These are phyloP conservation scores for Centrapalus pauciflorus DNA, from an alignment of 129 eudicot species.

Conservation along the genomic window DNA sequence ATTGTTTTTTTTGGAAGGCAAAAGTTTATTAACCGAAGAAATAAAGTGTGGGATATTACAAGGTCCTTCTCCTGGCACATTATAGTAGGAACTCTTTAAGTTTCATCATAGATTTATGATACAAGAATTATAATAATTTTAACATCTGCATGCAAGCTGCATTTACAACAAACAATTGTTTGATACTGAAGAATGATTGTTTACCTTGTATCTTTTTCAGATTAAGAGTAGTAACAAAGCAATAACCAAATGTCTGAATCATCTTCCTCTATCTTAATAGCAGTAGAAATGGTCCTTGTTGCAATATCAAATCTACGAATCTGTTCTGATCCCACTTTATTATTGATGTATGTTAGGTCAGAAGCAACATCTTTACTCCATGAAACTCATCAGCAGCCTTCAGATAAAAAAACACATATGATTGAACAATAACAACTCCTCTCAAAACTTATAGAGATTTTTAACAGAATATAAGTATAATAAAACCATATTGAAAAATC, in stretches of 20 bases:
- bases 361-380: too few relatives aligned
- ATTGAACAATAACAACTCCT: constrained; percentile 65
- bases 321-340: constrained; percentile 54
- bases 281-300: constrained; percentile 61
- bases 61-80: too few relatives aligned
- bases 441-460: constrained; percentile 13
- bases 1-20: too few relatives aligned
- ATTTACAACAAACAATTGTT: background rate
- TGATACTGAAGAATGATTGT: background rate
- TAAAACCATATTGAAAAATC: too few relatives aligned
- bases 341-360: constrained; percentile 53
- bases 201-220: constrained; percentile 59
- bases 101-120: background rate
- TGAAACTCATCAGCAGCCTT: too few relatives aligned
- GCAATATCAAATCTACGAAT: too few relatives aligned
- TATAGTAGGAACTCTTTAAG: too few relatives aligned
- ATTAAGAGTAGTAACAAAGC: constrained; percentile 50
- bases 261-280: constrained; percentile 55
- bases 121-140: background rate
- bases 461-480: background rate
- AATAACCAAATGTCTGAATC: constrained; percentile 37
- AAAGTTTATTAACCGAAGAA: too few relatives aligned
- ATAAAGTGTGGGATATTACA: too few relatives aligned
- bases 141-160: background rate
- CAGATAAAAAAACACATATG: constrained; percentile 73